Evolutionary conservation across 768 basidiomycete genomes (phyloP).

Genomic region (Naganishia friedmannii): DNA sequence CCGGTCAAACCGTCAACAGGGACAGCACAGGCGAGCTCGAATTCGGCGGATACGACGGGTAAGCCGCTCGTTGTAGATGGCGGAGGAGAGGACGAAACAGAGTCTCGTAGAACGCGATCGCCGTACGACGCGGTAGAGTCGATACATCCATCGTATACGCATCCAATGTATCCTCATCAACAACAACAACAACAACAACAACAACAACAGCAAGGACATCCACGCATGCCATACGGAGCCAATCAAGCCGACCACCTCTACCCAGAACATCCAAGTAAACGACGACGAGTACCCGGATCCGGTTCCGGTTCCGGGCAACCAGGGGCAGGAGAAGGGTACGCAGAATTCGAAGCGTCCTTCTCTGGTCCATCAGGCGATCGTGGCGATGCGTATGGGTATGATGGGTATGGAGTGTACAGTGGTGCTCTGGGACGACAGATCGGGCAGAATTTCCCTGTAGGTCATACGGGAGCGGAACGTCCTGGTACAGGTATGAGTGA

Average conservation of each 20-base stretch:
- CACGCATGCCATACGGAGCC: not conserved
- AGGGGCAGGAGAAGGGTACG: slow-evolving; percentile 8
- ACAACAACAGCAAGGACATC: too few species aligned
- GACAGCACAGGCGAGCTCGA: not conserved
- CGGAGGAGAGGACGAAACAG: not conserved
- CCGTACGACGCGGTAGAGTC: not conserved
- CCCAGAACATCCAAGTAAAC: not conserved
- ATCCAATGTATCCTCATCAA: not conserved
- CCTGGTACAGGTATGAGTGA: not conserved
- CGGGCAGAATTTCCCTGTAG: not conserved
- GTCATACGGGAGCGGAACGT: not conserved
- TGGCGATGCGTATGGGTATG: not conserved
- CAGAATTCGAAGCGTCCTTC: not conserved
- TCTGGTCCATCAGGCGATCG: not conserved
- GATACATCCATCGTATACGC: not conserved
- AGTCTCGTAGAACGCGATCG: not conserved
- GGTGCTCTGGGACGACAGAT: not conserved
- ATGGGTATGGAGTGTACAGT: slow-evolving; percentile 1
- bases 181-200: not conserved
- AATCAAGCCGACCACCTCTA: too few species aligned
- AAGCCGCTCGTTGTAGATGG: too few species aligned
- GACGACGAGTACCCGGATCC: slow-evolving; percentile 7
- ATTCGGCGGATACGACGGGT: not conserved
- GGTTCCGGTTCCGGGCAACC: not conserved
- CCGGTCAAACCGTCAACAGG: slow-evolving; percentile 22